Percentiles rank a stretch among this genome's conserved stretches.
Evolutionary conservation across 2,329 filamentous ascomycete species (phyloP).

Genomic region (Phoma sp.): DNA sequence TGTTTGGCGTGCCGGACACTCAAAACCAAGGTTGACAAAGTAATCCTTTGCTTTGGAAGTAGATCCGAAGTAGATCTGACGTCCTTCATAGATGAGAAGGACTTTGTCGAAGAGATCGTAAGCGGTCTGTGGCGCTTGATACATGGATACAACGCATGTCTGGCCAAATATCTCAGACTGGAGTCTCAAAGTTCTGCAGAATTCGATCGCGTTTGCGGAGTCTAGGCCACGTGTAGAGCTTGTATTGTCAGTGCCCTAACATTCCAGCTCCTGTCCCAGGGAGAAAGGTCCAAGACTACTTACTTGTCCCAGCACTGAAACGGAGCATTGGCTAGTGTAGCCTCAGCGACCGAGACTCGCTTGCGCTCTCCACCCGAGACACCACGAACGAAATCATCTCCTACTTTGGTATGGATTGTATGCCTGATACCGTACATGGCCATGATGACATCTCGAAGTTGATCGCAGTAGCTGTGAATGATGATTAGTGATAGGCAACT

Average conservation of each 20-base stretch:
- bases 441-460: constrained; percentile 76
- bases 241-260: too few species aligned
- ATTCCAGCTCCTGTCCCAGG: too few species aligned
- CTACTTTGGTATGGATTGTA: constrained; percentile 75
- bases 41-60: constrained; percentile 70
- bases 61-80: constrained; percentile 75
- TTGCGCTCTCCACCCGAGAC: constrained; percentile 80
- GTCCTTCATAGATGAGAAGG: constrained; percentile 70
- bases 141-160: constrained; percentile 76
- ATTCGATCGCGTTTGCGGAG: constrained; percentile 77
- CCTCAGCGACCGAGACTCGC: constrained; percentile 83
- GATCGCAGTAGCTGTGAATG: constrained; percentile 43
- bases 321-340: constrained; percentile 69
- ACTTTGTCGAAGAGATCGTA: constrained; percentile 77
- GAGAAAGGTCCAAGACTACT: too few species aligned
- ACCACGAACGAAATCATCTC: constrained; percentile 77
- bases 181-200: constrained; percentile 73
- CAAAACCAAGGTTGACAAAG: constrained; percentile 75
- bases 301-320: constrained; percentile 78
- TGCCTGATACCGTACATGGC: constrained; percentile 71
- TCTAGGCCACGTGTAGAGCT: constrained; percentile 74
- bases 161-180: constrained; percentile 72
- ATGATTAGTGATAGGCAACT: neutral
- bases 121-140: constrained; percentile 74
- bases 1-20: constrained; percentile 74